These are phyloP conservation scores for Melastoma candidum DNA, from an alignment of 441 rosid species.

Conservation along the genomic window DNA sequence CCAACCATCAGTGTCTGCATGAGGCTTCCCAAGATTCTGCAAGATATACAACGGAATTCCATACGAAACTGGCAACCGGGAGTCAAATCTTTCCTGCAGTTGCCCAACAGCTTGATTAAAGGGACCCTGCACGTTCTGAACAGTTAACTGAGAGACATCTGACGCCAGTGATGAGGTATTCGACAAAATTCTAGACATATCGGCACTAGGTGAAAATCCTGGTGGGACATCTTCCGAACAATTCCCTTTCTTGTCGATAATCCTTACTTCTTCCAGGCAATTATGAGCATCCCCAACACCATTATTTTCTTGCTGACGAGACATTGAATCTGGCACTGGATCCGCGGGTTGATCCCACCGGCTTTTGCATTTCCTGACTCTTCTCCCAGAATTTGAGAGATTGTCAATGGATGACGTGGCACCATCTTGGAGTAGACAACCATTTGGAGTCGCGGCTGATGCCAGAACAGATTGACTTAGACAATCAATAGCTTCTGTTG, in stretches of 20 bases:
- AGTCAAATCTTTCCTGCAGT: constrained; percentile 53
- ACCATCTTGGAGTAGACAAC: constrained; percentile 24
- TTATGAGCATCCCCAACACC: background rate
- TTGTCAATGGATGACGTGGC: constrained; percentile 29
- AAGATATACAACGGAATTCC: constrained; percentile 69
- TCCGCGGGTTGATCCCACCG: constrained; percentile 93
- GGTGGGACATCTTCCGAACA: constrained; percentile 63
- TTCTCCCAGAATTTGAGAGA: constrained; percentile 24
- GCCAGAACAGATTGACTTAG: constrained; percentile 24
- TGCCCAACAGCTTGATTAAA: constrained; percentile 30
- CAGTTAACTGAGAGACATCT: constrained; percentile 19
- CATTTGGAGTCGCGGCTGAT: constrained; percentile 26
- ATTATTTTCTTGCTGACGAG: constrained; percentile 10
- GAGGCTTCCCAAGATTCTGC: constrained; percentile 50
- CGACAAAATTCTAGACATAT: constrained; percentile 23
- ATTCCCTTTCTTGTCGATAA: constrained; percentile 23
- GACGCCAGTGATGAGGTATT: constrained; percentile 23
- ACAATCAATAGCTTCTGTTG: constrained; percentile 34
- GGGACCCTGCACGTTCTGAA: constrained; percentile 17
- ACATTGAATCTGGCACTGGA: constrained; percentile 22
- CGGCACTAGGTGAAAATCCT: constrained; percentile 54
- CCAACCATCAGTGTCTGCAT: constrained; percentile 48
- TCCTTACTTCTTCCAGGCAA: constrained; percentile 20
- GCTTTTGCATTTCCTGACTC: constrained; percentile 78
- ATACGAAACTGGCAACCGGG: constrained; percentile 62